Percentiles rank a stretch among this genome's conserved stretches.
phyloP scores from a whole-genome alignment of 2,329 filamentous ascomycete genomes.

The Fusarium ambrosium region DNA sequence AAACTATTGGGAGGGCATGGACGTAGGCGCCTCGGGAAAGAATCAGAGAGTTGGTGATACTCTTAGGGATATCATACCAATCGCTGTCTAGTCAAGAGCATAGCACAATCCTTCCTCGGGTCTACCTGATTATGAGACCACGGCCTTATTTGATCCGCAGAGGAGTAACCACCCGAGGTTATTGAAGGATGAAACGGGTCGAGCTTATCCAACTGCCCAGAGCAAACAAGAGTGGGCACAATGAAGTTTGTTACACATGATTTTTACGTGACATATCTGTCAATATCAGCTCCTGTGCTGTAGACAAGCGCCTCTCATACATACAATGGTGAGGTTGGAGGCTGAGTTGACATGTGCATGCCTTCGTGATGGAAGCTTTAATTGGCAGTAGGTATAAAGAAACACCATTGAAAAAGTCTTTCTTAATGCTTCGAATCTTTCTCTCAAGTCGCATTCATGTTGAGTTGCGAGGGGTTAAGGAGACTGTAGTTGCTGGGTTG shows the following conservation, averaged over 20 bases:
- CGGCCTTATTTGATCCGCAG: neutral
- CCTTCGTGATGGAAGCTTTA: neutral
- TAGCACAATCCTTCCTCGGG: accelerated
- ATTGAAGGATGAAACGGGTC: neutral
- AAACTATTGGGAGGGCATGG: neutral
- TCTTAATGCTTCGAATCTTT: neutral
- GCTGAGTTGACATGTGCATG: neutral
- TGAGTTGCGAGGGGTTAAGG: neutral
- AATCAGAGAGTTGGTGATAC: neutral
- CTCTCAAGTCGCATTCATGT: neutral
- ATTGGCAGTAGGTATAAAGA: neutral
- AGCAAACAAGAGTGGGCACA: neutral
- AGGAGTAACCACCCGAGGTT: accelerated
- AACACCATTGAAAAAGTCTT: neutral
- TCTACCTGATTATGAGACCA: neutral
- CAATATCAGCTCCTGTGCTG: neutral
- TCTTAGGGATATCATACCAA: neutral
- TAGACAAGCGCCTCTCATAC: too few relatives aligned
- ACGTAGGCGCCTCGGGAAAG: neutral
- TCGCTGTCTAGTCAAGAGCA: neutral
- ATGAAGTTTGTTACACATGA: neutral
- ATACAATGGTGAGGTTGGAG: neutral
- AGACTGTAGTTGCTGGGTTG: neutral
- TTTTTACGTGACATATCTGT: neutral
- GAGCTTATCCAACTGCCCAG: neutral